Base-by-base conservation (phyloP, 768 basidiomycete genomes). In the Leccinum uliginosum region DNA sequence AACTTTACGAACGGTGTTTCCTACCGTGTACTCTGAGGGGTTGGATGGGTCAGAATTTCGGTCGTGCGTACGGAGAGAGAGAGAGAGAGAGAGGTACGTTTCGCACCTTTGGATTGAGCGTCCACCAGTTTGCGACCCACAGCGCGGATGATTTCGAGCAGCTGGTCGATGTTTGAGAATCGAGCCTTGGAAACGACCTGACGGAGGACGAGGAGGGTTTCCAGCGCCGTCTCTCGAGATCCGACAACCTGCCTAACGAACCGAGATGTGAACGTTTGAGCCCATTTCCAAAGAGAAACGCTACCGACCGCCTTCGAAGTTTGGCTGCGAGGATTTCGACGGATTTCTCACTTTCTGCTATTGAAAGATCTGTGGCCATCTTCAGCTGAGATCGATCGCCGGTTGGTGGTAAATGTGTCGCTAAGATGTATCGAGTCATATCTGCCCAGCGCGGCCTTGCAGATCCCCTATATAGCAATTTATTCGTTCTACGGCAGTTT, bases 1-100 rank as follows among this genome's bases (percentile, higher is more conserved):
- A 23, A 98, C 86, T 66, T 93, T 93, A 38, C 94, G 85, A 40
- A 95, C 88, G 21, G 95, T 95, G 70, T 98, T 98, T 23, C 93
- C 93, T 34, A 97, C 89, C 46, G 93, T 90, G 67, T 95, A 87
- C 70, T 99, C 97, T 98, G 73, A 53, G 15, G 30, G 40, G 8
- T 26, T 19, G 19, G 50, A 65, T 11, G 46, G 30, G 53, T 29
- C 19, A 35, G 34, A 35, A 35, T 24, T 6, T 32, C 47, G 40
- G 53, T 29, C 49, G 56, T 46, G 52, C 34, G 48, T 60, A 38
- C 17, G 35, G 8, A 35, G 35, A 35, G 35, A 35, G 15, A 34
- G 6, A 35, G 8, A 35, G 35, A 35, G 35, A 35, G 15, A 34
- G 6, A 35, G 35, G 35, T 17, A 3, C 35, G 17, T 38, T 32